Conservation (phyloP, 2,329 filamentous ascomycete genomes). For the Celoporthe dispersa region DNA sequence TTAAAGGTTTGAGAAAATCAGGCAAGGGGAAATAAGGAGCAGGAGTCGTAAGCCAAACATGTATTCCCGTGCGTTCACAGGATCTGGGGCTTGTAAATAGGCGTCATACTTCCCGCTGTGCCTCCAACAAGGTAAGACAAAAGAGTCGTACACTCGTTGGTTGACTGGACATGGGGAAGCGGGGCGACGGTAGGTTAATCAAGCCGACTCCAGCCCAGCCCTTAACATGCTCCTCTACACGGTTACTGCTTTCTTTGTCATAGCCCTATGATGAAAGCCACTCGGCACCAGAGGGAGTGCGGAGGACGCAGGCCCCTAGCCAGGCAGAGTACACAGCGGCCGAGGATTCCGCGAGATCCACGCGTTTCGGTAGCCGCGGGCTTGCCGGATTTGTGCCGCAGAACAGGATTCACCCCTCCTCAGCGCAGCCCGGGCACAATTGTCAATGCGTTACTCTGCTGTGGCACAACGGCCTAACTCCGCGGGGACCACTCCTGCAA, state of each 20-base stretch:
- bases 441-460: background rate
- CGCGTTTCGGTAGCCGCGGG: background rate
- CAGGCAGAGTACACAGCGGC: background rate
- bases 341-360: background rate
- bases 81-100: background rate
- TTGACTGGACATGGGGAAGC: background rate
- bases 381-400: background rate
- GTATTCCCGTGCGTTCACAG: background rate
- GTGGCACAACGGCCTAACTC: background rate
- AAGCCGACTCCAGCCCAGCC: background rate
- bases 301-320: background rate
- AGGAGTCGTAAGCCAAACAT: background rate
- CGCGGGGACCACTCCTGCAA: background rate
- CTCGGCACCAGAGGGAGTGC: background rate
- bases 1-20: background rate
- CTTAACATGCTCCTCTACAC: no score
- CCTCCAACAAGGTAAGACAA: background rate
- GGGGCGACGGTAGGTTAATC: background rate
- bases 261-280: background rate
- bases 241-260: no score
- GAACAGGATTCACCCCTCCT: background rate
- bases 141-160: background rate
- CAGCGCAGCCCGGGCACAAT: background rate
- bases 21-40: background rate
- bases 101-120: background rate